These are phyloP conservation scores for Potentilla sterilis DNA, from an alignment of 306 rosid species.

Conservation along the genomic window DNA sequence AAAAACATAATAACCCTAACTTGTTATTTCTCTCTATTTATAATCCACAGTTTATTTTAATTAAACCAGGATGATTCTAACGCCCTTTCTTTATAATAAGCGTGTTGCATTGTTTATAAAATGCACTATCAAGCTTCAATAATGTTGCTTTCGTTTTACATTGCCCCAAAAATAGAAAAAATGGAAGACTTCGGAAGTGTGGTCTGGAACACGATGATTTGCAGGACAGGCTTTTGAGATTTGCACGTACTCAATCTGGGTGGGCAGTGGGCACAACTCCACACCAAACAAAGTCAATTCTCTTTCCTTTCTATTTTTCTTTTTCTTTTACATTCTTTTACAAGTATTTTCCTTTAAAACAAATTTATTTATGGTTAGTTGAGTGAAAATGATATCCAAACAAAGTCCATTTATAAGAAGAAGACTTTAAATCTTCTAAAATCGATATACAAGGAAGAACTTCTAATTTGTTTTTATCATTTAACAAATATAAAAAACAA, in stretches of 20 bases:
- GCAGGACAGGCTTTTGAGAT: neutral
- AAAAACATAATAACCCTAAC: neutral
- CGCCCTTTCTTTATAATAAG: neutral
- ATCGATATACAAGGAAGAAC: neutral
- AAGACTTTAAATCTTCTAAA: neutral
- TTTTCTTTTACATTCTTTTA: neutral
- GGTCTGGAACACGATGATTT: neutral
- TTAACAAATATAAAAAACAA: neutral
- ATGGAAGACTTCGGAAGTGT: neutral
- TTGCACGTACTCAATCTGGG: neutral
- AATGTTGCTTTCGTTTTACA: neutral
- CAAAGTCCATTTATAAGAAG: neutral
- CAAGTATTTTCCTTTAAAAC: neutral
- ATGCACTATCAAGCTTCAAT: neutral
- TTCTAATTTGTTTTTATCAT: neutral
- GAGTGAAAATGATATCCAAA: neutral
- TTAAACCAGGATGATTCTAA: neutral
- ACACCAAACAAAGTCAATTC: neutral
- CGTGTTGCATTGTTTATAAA: neutral
- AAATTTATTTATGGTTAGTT: neutral
- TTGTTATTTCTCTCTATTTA: neutral
- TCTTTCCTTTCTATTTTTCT: neutral
- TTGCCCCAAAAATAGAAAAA: neutral
- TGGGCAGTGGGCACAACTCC: conserved; percentile 14
- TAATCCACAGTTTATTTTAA: neutral